Conservation (phyloP, 106 monocot genomes). For the Acorus calamus region DNA sequence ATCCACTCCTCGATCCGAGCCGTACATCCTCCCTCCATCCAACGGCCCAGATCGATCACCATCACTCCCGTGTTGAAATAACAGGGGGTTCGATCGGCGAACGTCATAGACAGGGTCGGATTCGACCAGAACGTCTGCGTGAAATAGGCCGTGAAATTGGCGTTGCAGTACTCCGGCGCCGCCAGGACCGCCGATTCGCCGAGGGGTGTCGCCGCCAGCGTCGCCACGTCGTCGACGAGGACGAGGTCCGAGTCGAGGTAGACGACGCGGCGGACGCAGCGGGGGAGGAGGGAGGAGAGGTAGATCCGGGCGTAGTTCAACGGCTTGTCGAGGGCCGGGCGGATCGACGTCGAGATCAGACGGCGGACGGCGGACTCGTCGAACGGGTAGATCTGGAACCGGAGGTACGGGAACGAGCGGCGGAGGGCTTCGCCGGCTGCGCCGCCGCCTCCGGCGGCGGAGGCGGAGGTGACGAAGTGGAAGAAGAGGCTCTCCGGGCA, state of each 20-base stretch:
- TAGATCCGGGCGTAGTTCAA: constrained; percentile 64
- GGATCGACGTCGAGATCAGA: constrained; percentile 56
- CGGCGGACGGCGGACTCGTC: constrained; percentile 36
- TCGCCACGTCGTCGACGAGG: constrained; percentile 50
- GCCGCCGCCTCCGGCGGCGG: constrained; percentile 18
- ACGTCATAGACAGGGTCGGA: constrained; percentile 40
- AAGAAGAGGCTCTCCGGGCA: constrained; percentile 62
- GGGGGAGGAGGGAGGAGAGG: constrained; percentile 31
- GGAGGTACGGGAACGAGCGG: constrained; percentile 39
- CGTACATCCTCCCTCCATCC: constrained; percentile 52
- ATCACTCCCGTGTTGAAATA: constrained; percentile 96
- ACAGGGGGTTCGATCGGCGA: constrained; percentile 50
- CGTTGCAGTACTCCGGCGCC: constrained; percentile 72
- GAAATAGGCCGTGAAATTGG: constrained; percentile 70
- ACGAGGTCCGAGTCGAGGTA: constrained; percentile 68
- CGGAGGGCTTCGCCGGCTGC: constrained; percentile 16
- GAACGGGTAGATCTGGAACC: constrained; percentile 45
- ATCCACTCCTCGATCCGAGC: constrained; percentile 84
- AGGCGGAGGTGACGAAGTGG: constrained; percentile 51
- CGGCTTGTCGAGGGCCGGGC: constrained; percentile 46
- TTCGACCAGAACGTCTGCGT: constrained; percentile 74
- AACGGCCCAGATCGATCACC: constrained; percentile 67
- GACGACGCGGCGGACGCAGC: constrained; percentile 31
- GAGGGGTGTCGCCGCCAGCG: constrained; percentile 30
- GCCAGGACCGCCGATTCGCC: constrained; percentile 30